Evolutionary conservation across 1,284 basidiomycete species (phyloP), one percentile per base, ranked within the genome.

Genomic region (Apiotrichum brassicae): DNA sequence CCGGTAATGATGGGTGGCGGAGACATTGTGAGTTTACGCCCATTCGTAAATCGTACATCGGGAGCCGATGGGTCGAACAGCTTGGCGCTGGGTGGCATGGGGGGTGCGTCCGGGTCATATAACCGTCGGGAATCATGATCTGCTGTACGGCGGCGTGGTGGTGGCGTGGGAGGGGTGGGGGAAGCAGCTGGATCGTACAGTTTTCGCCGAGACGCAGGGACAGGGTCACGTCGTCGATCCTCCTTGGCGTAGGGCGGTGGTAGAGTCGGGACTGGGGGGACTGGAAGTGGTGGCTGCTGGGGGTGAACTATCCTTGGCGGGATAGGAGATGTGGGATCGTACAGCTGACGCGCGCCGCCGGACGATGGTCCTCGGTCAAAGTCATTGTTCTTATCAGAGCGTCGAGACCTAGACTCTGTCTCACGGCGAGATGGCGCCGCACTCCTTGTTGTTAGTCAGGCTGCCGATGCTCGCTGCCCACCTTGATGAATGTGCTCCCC

Each of bases 41-140:
- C 28, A 16, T 42, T 42, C 8, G 25, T 9, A 8, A 24, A 20
- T 13, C 19, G 26, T 25, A 54, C 40, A 59, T 79, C 77, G 55
- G 79, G 76, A 19, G 72, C 60, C 13, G 73, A 57, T 2, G 77
- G 77, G 52, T 79, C 77, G 50, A 79, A 80, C 1, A 80, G 65
- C 47, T n/a, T n/a, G n/a, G n/a, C n/a, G n/a, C 20, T 33, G 28
- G 9, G 4, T 12, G 3, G 30, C 16, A 13, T 18, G 4, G 8
- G 26, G 11, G 51, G 50, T 14, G 35, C 48, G 44, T 54, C 48
- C 13, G 35, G 48, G 38, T 34, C 54, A 43, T 34, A 49, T 23
- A 38, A 43, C 12, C 42, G 46, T 19, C 42, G 35, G 6, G 23
- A 11, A 18, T 23, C 41, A 2, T 13, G 30, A 1, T 22, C 26